Conservation (phyloP, 2,329 filamentous ascomycete genomes). For the Didymella segeticola region DNA sequence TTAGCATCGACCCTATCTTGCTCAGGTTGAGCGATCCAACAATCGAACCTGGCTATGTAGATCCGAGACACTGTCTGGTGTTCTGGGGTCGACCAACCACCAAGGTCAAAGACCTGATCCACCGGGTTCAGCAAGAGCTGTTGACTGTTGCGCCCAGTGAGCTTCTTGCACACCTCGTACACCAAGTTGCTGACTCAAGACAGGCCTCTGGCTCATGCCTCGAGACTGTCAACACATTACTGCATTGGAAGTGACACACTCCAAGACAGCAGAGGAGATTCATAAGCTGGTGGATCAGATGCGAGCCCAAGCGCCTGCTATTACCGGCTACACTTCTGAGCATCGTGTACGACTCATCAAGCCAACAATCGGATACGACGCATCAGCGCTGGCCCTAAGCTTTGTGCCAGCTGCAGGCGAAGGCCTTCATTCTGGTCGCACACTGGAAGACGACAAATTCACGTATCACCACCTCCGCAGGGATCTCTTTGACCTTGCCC, state of each 20-base stretch:
- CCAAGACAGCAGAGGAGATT: slow-evolving; percentile 73
- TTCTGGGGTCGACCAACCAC: slow-evolving; percentile 86
- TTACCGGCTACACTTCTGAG: slow-evolving; percentile 70
- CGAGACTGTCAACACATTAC: slow-evolving; percentile 81
- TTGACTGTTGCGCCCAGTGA: slow-evolving; percentile 71
- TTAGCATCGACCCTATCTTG: slow-evolving; percentile 79
- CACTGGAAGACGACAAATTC: slow-evolving; percentile 66
- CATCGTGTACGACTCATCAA: slow-evolving; percentile 80
- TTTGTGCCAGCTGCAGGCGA: slow-evolving; percentile 82
- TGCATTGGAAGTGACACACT: slow-evolving; percentile 82
- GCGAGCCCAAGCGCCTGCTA: slow-evolving; percentile 60
- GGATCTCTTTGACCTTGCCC: slow-evolving; percentile 72
- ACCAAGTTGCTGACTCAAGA: slow-evolving; percentile 11
- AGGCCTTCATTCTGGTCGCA: slow-evolving; percentile 43
- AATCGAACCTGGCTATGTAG: slow-evolving; percentile 72
- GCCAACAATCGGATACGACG: slow-evolving; percentile 83
- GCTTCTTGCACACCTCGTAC: slow-evolving; percentile 34
- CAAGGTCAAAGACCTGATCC: slow-evolving; percentile 71
- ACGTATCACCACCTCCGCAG: slow-evolving; percentile 90
- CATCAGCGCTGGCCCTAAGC: slow-evolving; percentile 83
- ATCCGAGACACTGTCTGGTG: slow-evolving; percentile 81
- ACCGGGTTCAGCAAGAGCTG: slow-evolving; percentile 71
- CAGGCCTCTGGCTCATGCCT: slow-evolving; percentile 89
- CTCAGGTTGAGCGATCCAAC: slow-evolving; percentile 69
- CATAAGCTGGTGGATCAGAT: slow-evolving; percentile 66